A percentile compares a stretch with the other conserved stretches of the same genome.
Conservation (phyloP, 495 filamentous ascomycete species). For the Hypoxylon lienhwacheense region DNA sequence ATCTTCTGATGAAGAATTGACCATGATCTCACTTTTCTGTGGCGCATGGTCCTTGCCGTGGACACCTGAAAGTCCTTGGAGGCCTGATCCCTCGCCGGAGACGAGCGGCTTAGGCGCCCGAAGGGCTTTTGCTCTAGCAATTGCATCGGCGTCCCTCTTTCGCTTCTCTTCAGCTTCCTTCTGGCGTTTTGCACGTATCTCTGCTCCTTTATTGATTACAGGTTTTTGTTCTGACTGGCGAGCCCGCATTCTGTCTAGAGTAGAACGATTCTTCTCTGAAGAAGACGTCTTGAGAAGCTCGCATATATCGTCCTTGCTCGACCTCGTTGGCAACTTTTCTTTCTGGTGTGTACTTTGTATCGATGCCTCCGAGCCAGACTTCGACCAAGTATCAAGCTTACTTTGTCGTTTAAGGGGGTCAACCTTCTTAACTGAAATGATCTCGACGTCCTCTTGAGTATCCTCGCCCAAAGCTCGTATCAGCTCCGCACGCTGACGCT, state of each 20-base stretch:
- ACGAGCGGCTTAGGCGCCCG: slow-evolving; percentile 59
- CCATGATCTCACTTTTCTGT: slow-evolving; percentile 82
- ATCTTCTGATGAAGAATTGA: slow-evolving; percentile 78
- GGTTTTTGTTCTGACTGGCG: slow-evolving; percentile 39
- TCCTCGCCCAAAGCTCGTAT: slow-evolving; percentile 78
- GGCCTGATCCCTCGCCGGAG: slow-evolving; percentile 74
- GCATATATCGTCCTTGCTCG: slow-evolving; percentile 39
- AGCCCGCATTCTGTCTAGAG: slow-evolving; percentile 44
- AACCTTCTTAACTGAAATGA: slow-evolving; percentile 42
- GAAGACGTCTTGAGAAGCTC: slow-evolving; percentile 43
- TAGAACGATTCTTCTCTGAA: slow-evolving; percentile 41
- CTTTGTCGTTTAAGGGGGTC: slow-evolving; percentile 62
- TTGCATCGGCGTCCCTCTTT: slow-evolving; percentile 66
- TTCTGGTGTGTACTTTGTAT: slow-evolving; percentile 23
- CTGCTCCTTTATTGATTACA: slow-evolving; percentile 40
- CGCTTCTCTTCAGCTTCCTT: slow-evolving; percentile 73
- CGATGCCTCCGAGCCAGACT: slow-evolving; percentile 37
- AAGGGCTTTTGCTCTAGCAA: slow-evolving; percentile 66
- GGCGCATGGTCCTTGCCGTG: slow-evolving; percentile 76
- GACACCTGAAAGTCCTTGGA: slow-evolving; percentile 70
- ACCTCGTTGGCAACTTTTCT: slow-evolving; percentile 22
- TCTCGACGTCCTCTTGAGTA: slow-evolving; percentile 56
- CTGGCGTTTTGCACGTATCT: slow-evolving; percentile 69
- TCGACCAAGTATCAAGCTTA: slow-evolving; percentile 66
- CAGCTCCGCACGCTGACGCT: slow-evolving; percentile 79